These are phyloP conservation scores for Exophiala alcalophila DNA, from an alignment of 2,329 filamentous ascomycete genomes.

Conservation along the genomic window DNA sequence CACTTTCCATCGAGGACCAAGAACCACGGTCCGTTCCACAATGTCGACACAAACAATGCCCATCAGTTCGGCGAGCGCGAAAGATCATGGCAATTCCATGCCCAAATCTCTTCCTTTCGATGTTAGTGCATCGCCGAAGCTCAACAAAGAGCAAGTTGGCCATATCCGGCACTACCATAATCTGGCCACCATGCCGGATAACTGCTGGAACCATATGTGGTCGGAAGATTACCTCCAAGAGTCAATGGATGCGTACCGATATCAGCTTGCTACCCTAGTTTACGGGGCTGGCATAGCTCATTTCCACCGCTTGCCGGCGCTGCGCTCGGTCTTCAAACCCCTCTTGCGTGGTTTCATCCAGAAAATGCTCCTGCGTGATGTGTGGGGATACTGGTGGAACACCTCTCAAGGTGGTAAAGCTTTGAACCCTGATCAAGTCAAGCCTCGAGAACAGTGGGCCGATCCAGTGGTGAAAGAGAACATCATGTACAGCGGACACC, in stretches of 20 bases:
- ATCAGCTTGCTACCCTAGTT: too few species aligned
- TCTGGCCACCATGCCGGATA: slow-evolving; percentile 12
- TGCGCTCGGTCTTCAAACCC: too few species aligned
- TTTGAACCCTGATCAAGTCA: slow-evolving; percentile 39
- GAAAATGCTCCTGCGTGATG: too few species aligned
- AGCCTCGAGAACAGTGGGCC: slow-evolving; percentile 42
- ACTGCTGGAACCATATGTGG: slow-evolving; percentile 14
- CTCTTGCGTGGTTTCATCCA: too few species aligned
- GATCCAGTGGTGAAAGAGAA: slow-evolving; percentile 43
- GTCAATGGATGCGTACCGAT: slow-evolving; percentile 34
- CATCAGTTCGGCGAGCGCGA: slow-evolving; percentile 2
- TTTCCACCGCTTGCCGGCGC: too few species aligned
- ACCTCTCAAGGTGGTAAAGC: slow-evolving; percentile 36
- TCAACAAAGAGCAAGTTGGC: slow-evolving; percentile 11
- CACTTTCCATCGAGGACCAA: not conserved
- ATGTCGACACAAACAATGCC: slow-evolving; percentile 2
- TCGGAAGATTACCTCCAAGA: slow-evolving; percentile 37
- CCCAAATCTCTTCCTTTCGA: slow-evolving; percentile 2
- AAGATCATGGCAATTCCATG: not conserved
- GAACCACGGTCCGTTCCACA: not conserved
- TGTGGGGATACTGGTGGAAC: slow-evolving; percentile 45
- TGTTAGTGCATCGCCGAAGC: not conserved
- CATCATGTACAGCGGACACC: slow-evolving; percentile 44
- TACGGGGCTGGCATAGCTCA: too few species aligned
- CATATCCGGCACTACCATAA: slow-evolving; percentile 19